Evolutionary conservation across 176 grass and related monocot genomes (phyloP), one percentile per base, ranked within the genome.

Genomic region (Puccinellia tenuiflora): DNA sequence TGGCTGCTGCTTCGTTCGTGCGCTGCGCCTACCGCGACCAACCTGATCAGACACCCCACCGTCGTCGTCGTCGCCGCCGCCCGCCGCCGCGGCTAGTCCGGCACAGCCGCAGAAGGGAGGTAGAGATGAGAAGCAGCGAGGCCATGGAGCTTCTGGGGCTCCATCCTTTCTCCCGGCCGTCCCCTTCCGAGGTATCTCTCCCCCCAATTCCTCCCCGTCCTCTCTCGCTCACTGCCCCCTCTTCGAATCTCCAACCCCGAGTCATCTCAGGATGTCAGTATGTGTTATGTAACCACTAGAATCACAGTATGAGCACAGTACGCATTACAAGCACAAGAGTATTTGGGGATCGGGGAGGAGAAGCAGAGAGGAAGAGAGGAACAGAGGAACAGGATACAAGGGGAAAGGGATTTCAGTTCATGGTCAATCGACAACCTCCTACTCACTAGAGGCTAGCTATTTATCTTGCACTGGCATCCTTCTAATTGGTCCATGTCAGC

Each of bases 121-220:
- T 39, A 3, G 77, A 75, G 81, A 96, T 93, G 93, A 86, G 64
- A 87, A 84, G 88, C 68, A 84, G 85, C 53, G 88, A 91, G 28
- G 93, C 91, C 39, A 90, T 84, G 88, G 90, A 93, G 77, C 77
- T 96, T 24, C 81, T 96, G 4, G 88, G 93, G 35, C 80, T 96
- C 67, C n/a, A 80, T 78, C 86, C 93, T 16, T 86, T 79, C 64
- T 91, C 88, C 24, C 73, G 78, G 5, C 93, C 93, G 0, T 88
- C 86, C 76, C 73, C 66, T 3, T 91, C 88, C 69, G 82, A 93
- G 93, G 93, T 93, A 81, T 18, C 6, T 12, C 4, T 40, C 28
- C 43, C 78, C 78, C 5, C 61, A 35, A 46, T 34, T 55, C 16
- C 25, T 11, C 7, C 24, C 47, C 24, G 3, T 42, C 39, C 66